Conservation (phyloP, 1,139 yeast genomes). For the Arxiozyma slooffiae region DNA sequence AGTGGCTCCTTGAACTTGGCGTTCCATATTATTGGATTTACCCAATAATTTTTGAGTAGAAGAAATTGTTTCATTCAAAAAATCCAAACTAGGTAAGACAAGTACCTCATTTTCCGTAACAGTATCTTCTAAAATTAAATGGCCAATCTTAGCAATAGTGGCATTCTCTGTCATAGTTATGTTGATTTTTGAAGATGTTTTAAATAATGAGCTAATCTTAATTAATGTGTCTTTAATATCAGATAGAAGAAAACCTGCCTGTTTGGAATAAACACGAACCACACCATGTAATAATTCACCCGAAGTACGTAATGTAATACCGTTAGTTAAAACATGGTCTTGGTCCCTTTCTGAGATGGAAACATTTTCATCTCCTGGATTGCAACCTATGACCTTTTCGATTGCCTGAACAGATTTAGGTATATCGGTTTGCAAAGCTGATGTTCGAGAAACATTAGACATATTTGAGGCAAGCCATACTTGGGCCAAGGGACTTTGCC, state of each 20-base stretch:
- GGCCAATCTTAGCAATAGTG: constrained; percentile 45
- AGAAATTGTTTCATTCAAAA: constrained; percentile 24
- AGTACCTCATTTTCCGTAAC: constrained; percentile 70
- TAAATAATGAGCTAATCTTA: constrained; percentile 66
- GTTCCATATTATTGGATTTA: constrained; percentile 12
- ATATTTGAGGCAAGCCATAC: constrained; percentile 92
- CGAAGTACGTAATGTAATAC: constrained; percentile 71
- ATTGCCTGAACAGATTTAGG: constrained; percentile 54
- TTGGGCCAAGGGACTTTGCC: constrained; percentile 77
- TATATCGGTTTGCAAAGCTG: constrained; percentile 64
- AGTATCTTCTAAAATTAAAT: constrained; percentile 60
- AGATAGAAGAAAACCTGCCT: constrained; percentile 73
- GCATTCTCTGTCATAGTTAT: constrained; percentile 39
- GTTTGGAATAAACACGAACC: constrained; percentile 76
- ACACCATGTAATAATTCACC: constrained; percentile 86
- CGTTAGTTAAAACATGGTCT: constrained; percentile 26
- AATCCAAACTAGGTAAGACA: constrained; percentile 51
- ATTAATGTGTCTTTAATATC: constrained; percentile 75
- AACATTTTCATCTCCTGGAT: not conserved
- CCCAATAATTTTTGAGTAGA: not conserved
- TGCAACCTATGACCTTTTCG: constrained; percentile 31
- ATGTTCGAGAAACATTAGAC: constrained; percentile 67
- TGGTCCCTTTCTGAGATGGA: not conserved
- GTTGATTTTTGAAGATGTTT: constrained; percentile 32
- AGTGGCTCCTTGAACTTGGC: constrained; percentile 27